Base-by-base conservation (phyloP, 768 basidiomycete genomes). In the Pisolithus sp. region DNA sequence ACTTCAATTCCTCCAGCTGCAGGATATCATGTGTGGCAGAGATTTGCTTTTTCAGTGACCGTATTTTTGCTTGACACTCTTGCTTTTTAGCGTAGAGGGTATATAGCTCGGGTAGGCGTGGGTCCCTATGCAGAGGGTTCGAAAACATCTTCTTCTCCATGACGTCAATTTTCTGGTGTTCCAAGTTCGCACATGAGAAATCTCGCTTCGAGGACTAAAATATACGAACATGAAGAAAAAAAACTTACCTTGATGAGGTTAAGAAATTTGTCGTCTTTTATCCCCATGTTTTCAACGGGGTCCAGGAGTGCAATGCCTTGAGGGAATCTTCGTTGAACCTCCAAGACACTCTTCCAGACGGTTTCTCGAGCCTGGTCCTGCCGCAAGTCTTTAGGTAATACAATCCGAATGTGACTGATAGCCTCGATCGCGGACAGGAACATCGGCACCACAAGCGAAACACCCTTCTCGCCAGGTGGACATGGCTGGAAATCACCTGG, bases 1-100 rank as follows among this genome's bases (percentile, higher is more conserved):
- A 85, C 69, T 94, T 95, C 62, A 99, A 84, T 67, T 99, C 96
- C 67, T 98, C 96, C 48, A 98, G 78, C 66, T 98, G 95, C 39
- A 98, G 72, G 8, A 99, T 81, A 55, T 96, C 93, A 48, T 93
- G 86, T 0, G 95, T 95, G 0, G 88, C 80, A 56, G 88, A 85
- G 40, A 97, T 93, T 30, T 83, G 84, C 67, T 86, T 89, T 73
- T 88, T 94, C 38, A 94, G 73, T 20, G 79, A 73, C 8, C 90
- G 84, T 50, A 93, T 83, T 34, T 79, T 78, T 28, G 81, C 73
- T 57, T 84, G 83, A 39, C 78, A 72, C 26, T 82, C 78, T 59
- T 83, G 84, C 68, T 96, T 97, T 61, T 78, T 72, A 5, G 83
- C 71, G 69, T 89, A 98, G 45, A 83, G 69, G 17, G 85, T 82